Conservation (phyloP, 495 filamentous ascomycete species). For the Astrothelium macrocarpum region DNA sequence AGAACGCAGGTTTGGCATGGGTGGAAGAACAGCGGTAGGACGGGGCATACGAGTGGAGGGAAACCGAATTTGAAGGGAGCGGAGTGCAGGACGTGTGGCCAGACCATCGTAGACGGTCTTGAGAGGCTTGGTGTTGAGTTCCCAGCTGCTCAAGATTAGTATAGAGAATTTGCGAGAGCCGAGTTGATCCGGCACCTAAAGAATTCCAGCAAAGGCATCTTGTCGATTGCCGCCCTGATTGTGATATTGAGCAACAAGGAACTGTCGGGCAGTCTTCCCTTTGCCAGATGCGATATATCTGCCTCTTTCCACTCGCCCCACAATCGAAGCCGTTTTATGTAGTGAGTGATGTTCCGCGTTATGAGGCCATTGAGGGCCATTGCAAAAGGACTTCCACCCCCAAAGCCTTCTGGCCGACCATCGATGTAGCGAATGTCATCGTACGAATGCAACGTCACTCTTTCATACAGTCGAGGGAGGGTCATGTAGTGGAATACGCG, state of each 20-base stretch:
- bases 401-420: constrained; percentile 51
- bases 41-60: constrained; percentile 47
- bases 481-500: constrained; percentile 57
- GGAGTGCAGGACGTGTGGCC: constrained; percentile 40
- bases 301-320: constrained; percentile 50
- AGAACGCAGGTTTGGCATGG: constrained; percentile 44
- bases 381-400: constrained; percentile 51
- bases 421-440: constrained; percentile 50
- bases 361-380: constrained; percentile 55
- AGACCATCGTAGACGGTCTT: constrained; percentile 50
- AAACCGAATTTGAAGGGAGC: constrained; percentile 46
- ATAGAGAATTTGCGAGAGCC: not conserved
- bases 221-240: constrained; percentile 49
- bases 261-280: constrained; percentile 51
- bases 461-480: constrained; percentile 50
- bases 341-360: constrained; percentile 42
- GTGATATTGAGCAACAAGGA: constrained; percentile 55
- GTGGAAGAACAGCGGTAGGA: constrained; percentile 48
- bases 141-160: constrained; percentile 38
- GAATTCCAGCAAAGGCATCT: constrained; percentile 45
- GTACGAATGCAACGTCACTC: constrained; percentile 49
- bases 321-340: constrained; percentile 45
- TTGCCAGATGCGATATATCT: constrained; percentile 48
- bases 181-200: constrained; percentile 34
- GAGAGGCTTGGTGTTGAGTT: constrained; percentile 53